These are phyloP conservation scores for Colletotrichum sp. DNA, from an alignment of 2,329 filamentous ascomycete species.

Conservation along the genomic window DNA sequence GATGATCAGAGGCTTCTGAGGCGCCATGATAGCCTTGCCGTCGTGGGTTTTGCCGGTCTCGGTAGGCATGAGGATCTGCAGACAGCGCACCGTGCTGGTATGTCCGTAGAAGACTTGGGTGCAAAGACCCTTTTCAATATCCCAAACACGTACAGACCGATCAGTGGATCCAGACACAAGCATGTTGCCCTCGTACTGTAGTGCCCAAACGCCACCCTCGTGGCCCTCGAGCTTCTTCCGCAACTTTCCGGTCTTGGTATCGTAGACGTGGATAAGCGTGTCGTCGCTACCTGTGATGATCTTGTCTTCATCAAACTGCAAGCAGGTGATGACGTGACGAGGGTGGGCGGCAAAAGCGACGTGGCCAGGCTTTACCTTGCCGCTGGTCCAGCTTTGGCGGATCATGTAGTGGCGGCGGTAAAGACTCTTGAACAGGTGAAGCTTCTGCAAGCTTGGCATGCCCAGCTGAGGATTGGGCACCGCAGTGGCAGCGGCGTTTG, in stretches of 20 bases:
- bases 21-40: constrained; percentile 84
- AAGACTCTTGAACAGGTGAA: constrained; percentile 95
- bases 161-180: constrained; percentile 96
- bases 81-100: constrained; percentile 93
- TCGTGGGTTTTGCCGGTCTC: constrained; percentile 74
- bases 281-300: constrained; percentile 98
- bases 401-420: constrained; percentile 94
- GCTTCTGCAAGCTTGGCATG: constrained; percentile 75
- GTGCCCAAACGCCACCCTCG: constrained; percentile 95
- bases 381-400: constrained; percentile 88
- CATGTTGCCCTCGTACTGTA: constrained; percentile 95
- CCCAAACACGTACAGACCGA: constrained; percentile 98
- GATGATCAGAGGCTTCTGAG: constrained; percentile 93
- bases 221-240: constrained; percentile 87
- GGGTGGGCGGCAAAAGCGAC: constrained; percentile 97
- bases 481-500: constrained; percentile 81
- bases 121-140: constrained; percentile 90
- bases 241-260: constrained; percentile 90
- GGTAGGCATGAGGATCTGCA: constrained; percentile 91
- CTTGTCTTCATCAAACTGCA: constrained; percentile 98
- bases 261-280: constrained; percentile 96
- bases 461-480: constrained; percentile 84
- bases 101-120: constrained; percentile 97
- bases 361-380: constrained; percentile 83
- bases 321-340: constrained; percentile 93